Conservation (phyloP, 2,329 filamentous ascomycete genomes). For the Aspergillus ochraceus region DNA sequence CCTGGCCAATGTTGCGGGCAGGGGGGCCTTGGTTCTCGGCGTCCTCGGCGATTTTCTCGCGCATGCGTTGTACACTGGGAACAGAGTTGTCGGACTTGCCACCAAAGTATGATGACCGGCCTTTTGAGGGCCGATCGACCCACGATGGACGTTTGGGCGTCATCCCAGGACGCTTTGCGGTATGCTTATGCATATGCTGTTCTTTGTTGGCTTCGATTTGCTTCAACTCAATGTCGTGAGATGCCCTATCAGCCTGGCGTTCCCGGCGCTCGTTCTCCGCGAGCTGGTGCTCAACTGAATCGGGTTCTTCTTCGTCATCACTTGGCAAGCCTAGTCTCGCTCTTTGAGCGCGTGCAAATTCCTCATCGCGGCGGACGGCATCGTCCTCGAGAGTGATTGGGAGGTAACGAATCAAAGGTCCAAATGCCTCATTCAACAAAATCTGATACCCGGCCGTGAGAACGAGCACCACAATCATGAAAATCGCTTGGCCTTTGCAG, state of each 20-base stretch:
- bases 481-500: slow-evolving; percentile 75
- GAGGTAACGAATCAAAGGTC: slow-evolving; percentile 80
- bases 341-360: slow-evolving; percentile 78
- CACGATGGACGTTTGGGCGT: slow-evolving; percentile 39
- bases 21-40: slow-evolving; percentile 66
- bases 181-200: slow-evolving; percentile 16
- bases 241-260: slow-evolving; percentile 36
- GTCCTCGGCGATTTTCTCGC: slow-evolving; percentile 50
- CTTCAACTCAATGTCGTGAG: slow-evolving; percentile 52
- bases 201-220: slow-evolving; percentile 31
- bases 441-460: slow-evolving; percentile 77
- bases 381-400: slow-evolving; percentile 96
- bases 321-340: slow-evolving; percentile 61
- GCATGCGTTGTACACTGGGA: slow-evolving; percentile 34
- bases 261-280: slow-evolving; percentile 46
- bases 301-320: slow-evolving; percentile 40
- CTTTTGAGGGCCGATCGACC: slow-evolving; percentile 44
- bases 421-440: slow-evolving; percentile 78
- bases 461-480: slow-evolving; percentile 74
- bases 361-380: slow-evolving; percentile 84
- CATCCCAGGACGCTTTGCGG: slow-evolving; percentile 23
- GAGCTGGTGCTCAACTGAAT: slow-evolving; percentile 48
- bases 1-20: slow-evolving; percentile 66
- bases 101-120: slow-evolving; percentile 43
- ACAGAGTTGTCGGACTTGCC: slow-evolving; percentile 32